These are phyloP conservation scores for Sporobolomyces phaffii DNA, from an alignment of 768 basidiomycete genomes.

Conservation along the genomic window DNA sequence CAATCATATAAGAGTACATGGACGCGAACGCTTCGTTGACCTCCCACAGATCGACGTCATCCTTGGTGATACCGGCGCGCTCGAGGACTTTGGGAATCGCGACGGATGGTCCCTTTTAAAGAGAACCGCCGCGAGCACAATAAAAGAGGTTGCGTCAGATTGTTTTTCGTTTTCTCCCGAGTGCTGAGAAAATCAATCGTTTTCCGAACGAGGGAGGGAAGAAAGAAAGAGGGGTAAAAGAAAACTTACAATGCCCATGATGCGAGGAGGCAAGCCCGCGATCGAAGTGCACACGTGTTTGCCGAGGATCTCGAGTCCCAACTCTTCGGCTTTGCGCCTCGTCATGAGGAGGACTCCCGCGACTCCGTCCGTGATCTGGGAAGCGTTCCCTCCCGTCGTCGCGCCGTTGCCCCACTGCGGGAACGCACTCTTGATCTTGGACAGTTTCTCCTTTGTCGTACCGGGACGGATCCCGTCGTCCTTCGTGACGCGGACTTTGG, in stretches of 20 bases:
- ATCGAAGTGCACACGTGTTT: conserved; percentile 71
- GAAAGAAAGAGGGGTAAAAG: not conserved
- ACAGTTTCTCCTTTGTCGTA: conserved; percentile 68
- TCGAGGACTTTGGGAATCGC: conserved; percentile 72
- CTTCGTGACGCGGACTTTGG: conserved; percentile 62
- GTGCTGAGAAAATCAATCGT: too few species aligned
- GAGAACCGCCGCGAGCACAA: not conserved
- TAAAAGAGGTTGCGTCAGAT: not conserved
- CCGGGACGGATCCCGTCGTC: conserved; percentile 86
- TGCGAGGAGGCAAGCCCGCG: conserved; percentile 65
- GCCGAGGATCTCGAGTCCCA: conserved; percentile 66
- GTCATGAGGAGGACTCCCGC: conserved; percentile 78
- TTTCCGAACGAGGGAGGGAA: too few species aligned
- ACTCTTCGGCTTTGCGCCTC: conserved; percentile 66
- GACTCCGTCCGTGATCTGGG: conserved; percentile 85
- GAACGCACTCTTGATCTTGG: conserved; percentile 83
- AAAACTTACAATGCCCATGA: conserved; percentile 55
- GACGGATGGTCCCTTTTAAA: conserved; percentile 61
- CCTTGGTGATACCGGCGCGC: conserved; percentile 58
- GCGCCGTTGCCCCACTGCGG: conserved; percentile 55
- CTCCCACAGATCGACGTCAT: conserved; percentile 75
- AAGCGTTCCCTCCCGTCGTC: conserved; percentile 64
- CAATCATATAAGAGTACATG: conserved; percentile 68
- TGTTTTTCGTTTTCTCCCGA: too few species aligned
- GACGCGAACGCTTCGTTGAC: conserved; percentile 61